Conservation (phyloP, 352 stramenopile species). For the Globisporangium acanthophoron region DNA sequence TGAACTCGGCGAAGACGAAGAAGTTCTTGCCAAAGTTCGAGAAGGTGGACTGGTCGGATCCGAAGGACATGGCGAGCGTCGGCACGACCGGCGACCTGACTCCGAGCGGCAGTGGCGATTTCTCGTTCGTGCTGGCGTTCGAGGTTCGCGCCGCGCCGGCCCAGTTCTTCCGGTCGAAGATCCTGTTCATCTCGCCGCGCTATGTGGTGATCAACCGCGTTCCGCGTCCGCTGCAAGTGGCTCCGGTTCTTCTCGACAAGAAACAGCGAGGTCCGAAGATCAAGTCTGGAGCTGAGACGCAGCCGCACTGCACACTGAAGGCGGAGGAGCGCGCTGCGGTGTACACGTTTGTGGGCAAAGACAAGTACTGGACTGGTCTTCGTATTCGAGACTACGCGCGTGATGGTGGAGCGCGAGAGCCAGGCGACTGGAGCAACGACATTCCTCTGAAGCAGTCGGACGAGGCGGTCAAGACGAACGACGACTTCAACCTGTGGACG, state of each 20-base stretch:
- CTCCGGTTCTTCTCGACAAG: conserved; percentile 76
- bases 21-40: conserved; percentile 77
- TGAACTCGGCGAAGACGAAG: conserved; percentile 41
- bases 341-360: conserved; percentile 62
- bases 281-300: conserved; percentile 13
- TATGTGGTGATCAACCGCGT: conserved; percentile 73
- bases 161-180: conserved; percentile 82
- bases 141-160: conserved; percentile 70
- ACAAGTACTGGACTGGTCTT: conserved; percentile 66
- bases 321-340: conserved; percentile 51
- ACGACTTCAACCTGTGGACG: conserved; percentile 60
- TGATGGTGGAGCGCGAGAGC: conserved; percentile 27
- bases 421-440: conserved; percentile 55
- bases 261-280: conserved; percentile 38
- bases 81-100: conserved; percentile 69
- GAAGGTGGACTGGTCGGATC: conserved; percentile 63
- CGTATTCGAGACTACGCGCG: conserved; percentile 55
- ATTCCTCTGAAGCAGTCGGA: conserved; percentile 32
- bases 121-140: conserved; percentile 74
- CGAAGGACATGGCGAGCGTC: conserved; percentile 65
- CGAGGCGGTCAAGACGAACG: conserved; percentile 29
- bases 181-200: conserved; percentile 70
- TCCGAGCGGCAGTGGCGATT: conserved; percentile 34
- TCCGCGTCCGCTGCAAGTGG: conserved; percentile 56
- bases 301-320: conserved; percentile 40